Percentiles rank a stretch among this genome's conserved stretches.
Conservation (phyloP, 2,329 filamentous ascomycete species). For the Curvularia sp. region DNA sequence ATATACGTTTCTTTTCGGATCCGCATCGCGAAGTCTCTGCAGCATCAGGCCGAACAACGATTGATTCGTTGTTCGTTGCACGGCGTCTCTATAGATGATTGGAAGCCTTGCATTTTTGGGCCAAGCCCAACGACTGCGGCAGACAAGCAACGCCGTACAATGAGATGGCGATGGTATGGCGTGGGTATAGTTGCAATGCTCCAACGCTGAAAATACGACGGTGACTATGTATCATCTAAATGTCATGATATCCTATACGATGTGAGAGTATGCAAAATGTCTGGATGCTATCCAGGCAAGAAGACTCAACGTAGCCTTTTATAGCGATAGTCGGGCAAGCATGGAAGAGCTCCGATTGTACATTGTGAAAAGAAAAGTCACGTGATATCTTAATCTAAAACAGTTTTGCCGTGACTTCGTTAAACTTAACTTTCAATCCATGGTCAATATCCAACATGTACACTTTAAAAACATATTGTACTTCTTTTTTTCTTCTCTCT, state of each 20-base stretch:
- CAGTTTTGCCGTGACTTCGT: neutral
- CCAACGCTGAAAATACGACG: conserved; percentile 34
- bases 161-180: conserved; percentile 61
- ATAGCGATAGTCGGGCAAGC: too few relatives aligned
- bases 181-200: conserved; percentile 31
- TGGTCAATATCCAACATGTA: neutral
- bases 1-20: conserved; percentile 48
- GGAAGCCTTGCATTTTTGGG: conserved; percentile 56
- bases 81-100: conserved; percentile 59
- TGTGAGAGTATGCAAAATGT: too few relatives aligned
- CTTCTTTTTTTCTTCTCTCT: neutral
- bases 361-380: too few relatives aligned
- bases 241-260: too few relatives aligned
- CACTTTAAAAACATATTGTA: neutral
- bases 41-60: conserved; percentile 56
- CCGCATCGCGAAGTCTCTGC: conserved; percentile 49
- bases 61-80: conserved; percentile 56
- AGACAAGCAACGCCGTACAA: conserved; percentile 57
- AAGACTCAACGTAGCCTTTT: too few relatives aligned
- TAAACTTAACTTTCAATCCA: neutral
- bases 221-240: too few relatives aligned
- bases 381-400: too few relatives aligned
- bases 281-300: too few relatives aligned
- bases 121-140: conserved; percentile 62
- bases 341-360: neutral